Conservation (phyloP, 2,329 filamentous ascomycete species). For the Leptographium radiaticola region DNA sequence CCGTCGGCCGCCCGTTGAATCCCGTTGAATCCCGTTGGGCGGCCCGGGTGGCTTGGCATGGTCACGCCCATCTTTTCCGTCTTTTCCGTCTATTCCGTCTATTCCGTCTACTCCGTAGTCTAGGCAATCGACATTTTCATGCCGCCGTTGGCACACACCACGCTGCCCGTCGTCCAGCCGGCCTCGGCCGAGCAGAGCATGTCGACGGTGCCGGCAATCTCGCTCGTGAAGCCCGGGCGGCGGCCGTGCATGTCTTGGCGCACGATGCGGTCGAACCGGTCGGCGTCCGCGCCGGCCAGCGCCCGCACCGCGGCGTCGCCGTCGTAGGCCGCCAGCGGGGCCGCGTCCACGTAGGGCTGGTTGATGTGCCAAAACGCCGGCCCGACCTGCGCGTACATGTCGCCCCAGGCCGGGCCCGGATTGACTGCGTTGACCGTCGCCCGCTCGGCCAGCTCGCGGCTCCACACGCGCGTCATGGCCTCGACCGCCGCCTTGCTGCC, state of each 20-base stretch:
- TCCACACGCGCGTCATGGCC: conserved; percentile 49
- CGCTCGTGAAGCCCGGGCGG: conserved; percentile 14
- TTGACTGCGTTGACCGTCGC: conserved; percentile 48
- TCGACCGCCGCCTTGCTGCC: conserved; percentile 31
- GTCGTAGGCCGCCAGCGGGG: not conserved
- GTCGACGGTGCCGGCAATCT: conserved; percentile 1
- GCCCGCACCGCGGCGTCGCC: not conserved
- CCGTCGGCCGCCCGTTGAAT: no score
- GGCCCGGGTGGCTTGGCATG: no score
- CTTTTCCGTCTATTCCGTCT: no score
- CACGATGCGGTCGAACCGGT: not conserved
- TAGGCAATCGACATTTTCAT: conserved; percentile 3
- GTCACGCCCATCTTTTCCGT: no score
- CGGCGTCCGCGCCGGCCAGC: not conserved
- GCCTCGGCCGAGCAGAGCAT: conserved; percentile 1
- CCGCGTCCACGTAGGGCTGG: not conserved
- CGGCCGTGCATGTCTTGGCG: not conserved
- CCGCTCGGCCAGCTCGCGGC: conserved; percentile 40
- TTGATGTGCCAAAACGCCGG: not conserved
- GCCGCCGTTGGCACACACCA: conserved; percentile 3
- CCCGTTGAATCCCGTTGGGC: no score
- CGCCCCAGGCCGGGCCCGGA: conserved; percentile 29
- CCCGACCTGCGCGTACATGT: not conserved
- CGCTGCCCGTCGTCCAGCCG: conserved; percentile 2
- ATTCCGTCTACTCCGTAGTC: no score